These are phyloP conservation scores for Hagleromyces aurorensis DNA, from an alignment of 805 yeast genomes.

Conservation along the genomic window DNA sequence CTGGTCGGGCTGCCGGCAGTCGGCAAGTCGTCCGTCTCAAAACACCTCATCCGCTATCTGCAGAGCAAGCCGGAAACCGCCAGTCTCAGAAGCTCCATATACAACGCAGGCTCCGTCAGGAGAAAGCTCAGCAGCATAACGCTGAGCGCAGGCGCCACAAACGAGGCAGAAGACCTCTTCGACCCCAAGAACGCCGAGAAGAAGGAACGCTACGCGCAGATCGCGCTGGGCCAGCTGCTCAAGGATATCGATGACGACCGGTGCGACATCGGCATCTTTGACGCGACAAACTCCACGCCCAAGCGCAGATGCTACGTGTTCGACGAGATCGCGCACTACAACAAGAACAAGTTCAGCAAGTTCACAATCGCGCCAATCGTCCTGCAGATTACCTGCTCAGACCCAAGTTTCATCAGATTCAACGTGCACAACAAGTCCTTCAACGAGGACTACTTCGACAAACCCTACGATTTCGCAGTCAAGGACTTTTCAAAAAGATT, in stretches of 20 bases:
- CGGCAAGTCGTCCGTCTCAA: slow-evolving; percentile 68
- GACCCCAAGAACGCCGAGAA: slow-evolving; percentile 37
- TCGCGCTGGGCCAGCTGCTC: slow-evolving; percentile 41
- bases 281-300: slow-evolving; percentile 50
- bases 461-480: slow-evolving; percentile 45
- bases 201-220: slow-evolving; percentile 46
- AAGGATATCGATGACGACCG: slow-evolving; percentile 35
- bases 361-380: slow-evolving; percentile 41
- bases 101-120: slow-evolving; percentile 70
- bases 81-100: slow-evolving; percentile 37
- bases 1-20: slow-evolving; percentile 74
- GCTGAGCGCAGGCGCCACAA: slow-evolving; percentile 17
- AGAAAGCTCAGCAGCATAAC: slow-evolving; percentile 40
- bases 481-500: slow-evolving; percentile 53
- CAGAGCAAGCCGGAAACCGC: slow-evolving; percentile 25
- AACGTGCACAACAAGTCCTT: slow-evolving; percentile 59
- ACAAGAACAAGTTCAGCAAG: slow-evolving; percentile 8
- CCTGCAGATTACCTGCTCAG: slow-evolving; percentile 53
- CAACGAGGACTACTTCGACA: slow-evolving; percentile 51
- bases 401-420: slow-evolving; percentile 42
- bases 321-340: slow-evolving; percentile 17
- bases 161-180: slow-evolving; percentile 34
- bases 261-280: slow-evolving; percentile 50
- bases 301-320: slow-evolving; percentile 32
- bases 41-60: slow-evolving; percentile 51